Evolutionary conservation across 495 filamentous ascomycete species (phyloP), one percentile per base, ranked within the genome.

Genomic region (Geoglossum glabrum): DNA sequence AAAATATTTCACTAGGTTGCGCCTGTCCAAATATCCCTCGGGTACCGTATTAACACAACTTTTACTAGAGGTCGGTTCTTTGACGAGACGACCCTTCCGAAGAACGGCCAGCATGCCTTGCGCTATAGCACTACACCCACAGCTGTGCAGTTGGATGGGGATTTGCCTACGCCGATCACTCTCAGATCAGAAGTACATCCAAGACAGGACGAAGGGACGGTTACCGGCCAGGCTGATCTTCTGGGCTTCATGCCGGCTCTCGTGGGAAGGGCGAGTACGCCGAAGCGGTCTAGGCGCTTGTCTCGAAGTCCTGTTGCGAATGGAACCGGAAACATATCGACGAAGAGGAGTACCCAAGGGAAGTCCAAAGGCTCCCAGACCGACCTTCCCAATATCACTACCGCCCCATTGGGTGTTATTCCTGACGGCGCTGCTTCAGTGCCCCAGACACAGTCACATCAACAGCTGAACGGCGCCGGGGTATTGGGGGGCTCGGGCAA

Each of bases 81-180:
- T 62, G 75, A 87, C 65, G 80, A 84, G 69, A 68, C 77, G 38
- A 83, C 81, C 57, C 76, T 93, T 52, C 85, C 86, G 28, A 67
- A 52, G 49, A 52, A 52, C 28, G 25, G 2, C 5, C 49, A 52
- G 28, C 28, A 30, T 52, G 11, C 26, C 23, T 52, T n/a, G 25
- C 23, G 23, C 8, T 52, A 27, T 19, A 21, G 6, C 17, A 30
- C 25, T 21, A 5, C 23, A 13, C 11, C 23, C 19, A 27, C 23
- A 13, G 25, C 19, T 3, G 8, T 52, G 26, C 49, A 27, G 28
- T 3, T 31, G 25, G 26, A 19, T 13, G 49, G 11, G 30, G 49
- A 28, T 9, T 30, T 52, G 17, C 11, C 28, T 9, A 31, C 49
- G 17, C 23, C 25, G 6, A 13, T n/a, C 1, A 31, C 49, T 11